phyloP scores from a whole-genome alignment of 371 early-diverging fungal genomes.

The Mucor piriformis region DNA sequence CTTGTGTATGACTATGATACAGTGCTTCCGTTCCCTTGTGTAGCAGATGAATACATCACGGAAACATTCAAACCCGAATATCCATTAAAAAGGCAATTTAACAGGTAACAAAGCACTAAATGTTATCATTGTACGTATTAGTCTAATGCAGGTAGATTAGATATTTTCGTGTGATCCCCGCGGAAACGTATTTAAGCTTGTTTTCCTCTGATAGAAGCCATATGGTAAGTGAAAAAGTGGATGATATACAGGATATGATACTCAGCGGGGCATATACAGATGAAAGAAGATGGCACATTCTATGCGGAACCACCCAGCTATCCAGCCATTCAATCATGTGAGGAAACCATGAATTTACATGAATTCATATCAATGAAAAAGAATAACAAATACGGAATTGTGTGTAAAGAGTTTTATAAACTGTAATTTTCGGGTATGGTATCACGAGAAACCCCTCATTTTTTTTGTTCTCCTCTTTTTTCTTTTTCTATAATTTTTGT shows the following conservation, averaged over 20 bases:
- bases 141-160: too few relatives aligned
- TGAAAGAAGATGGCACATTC: conserved; percentile 29
- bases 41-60: conserved; percentile 23
- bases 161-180: conserved; percentile 42
- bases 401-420: conserved; percentile 1
- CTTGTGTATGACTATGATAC: conserved; percentile 46
- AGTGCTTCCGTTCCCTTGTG: conserved; percentile 37
- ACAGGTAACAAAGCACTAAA: conserved; percentile 4
- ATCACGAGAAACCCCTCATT: conserved; percentile 9
- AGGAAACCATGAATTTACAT: conserved; percentile 12
- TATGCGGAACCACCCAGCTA: conserved; percentile 36
- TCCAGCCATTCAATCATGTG: conserved; percentile 23
- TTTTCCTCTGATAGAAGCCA: conserved; percentile 51
- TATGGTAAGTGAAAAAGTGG: conserved; percentile 32
- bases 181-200: conserved; percentile 23
- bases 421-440: neutral
- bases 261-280: too few relatives aligned
- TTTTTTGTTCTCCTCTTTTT: neutral
- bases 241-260: neutral
- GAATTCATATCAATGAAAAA: conserved; percentile 27
- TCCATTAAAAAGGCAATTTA: conserved; percentile 19
- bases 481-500: neutral
- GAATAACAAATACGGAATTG: neutral
- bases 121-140: too few relatives aligned
- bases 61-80: conserved; percentile 37